phyloP scores from a whole-genome alignment of 495 filamentous ascomycete genomes.

The Aspergillus mulundensis region DNA sequence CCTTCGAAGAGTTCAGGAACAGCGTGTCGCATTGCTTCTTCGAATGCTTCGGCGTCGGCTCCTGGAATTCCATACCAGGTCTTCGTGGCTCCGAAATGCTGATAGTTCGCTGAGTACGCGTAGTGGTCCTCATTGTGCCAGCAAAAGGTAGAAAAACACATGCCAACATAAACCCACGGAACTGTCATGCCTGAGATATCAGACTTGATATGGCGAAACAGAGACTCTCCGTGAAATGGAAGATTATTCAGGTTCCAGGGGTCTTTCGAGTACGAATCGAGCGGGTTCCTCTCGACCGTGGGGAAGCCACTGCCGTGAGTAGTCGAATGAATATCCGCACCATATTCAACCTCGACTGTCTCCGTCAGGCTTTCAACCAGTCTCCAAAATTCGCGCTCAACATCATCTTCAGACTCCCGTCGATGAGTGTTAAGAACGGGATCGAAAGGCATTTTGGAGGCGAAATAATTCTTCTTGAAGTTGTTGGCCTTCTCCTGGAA shows the following conservation, averaged over 20 bases:
- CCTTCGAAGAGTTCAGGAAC: conserved; percentile 96
- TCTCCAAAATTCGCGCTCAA: conserved; percentile 96
- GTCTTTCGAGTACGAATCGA: conserved; percentile 79
- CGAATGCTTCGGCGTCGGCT: conserved; percentile 89
- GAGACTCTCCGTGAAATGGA: conserved; percentile 82
- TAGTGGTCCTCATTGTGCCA: conserved; percentile 99
- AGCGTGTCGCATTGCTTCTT: conserved; percentile 89
- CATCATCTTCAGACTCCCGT: conserved; percentile 88
- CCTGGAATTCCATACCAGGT: conserved; percentile 99
- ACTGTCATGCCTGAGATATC: conserved; percentile 99
- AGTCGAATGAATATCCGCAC: conserved; percentile 96
- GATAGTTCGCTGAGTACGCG: conserved; percentile 96
- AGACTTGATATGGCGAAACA: conserved; percentile 95
- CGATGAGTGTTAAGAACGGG: conserved; percentile 72
- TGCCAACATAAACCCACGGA: conserved; percentile 99
- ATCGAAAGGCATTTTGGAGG: conserved; percentile 85
- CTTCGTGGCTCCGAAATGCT: conserved; percentile 97
- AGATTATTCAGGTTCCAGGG: conserved; percentile 97
- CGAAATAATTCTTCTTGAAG: conserved; percentile 93
- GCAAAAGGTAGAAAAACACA: conserved; percentile 99
- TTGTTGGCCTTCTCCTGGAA: conserved; percentile 95
- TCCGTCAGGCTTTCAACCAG: conserved; percentile 89
- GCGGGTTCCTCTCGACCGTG: conserved; percentile 86
- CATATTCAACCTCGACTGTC: conserved; percentile 96
- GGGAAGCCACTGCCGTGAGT: conserved; percentile 98